Percentiles rank a stretch among this genome's conserved stretches.
Evolutionary conservation across 495 filamentous ascomycete species (phyloP).

Genomic region (Penicillium bovifimosum): DNA sequence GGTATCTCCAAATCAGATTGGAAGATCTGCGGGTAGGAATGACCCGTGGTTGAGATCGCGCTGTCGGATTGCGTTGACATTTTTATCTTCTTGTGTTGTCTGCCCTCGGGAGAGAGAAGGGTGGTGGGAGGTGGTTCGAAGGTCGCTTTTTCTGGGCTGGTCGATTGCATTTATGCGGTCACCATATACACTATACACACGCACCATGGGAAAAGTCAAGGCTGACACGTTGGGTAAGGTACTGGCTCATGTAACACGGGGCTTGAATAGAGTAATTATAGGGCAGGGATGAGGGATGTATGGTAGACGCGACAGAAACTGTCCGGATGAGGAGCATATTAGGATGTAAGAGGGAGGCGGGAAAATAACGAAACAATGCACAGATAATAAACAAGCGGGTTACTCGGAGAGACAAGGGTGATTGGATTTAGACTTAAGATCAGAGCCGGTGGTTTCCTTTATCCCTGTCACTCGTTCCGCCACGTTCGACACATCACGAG

Average conservation of each 20-base stretch:
- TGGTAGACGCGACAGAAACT: not conserved
- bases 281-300: not conserved
- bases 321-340: not conserved
- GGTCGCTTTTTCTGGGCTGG: conserved; percentile 5
- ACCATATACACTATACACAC: not conserved
- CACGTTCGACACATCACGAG: conserved; percentile 31
- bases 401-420: conserved; percentile 8
- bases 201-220: not conserved
- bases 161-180: conserved; percentile 20
- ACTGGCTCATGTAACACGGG: conserved; percentile 13
- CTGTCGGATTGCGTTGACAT: conserved; percentile 6
- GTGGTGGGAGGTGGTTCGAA: conserved; percentile 10
- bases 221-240: conserved; percentile 11
- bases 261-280: conserved; percentile 5
- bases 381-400: conserved; percentile 1
- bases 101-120: not conserved
- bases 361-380: not conserved
- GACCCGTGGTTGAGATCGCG: conserved; percentile 8
- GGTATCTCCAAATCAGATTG: conserved; percentile 28
- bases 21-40: conserved; percentile 33
- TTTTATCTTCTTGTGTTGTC: not conserved
- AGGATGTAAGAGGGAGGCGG: not conserved
- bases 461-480: conserved; percentile 13
- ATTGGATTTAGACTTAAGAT: conserved; percentile 11
- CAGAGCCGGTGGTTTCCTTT: not conserved